A percentile compares a stretch with the other conserved stretches of the same genome.
These are phyloP conservation scores for Dothideomycetes sp. DNA, from an alignment of 2,329 filamentous ascomycete species.

Conservation along the genomic window DNA sequence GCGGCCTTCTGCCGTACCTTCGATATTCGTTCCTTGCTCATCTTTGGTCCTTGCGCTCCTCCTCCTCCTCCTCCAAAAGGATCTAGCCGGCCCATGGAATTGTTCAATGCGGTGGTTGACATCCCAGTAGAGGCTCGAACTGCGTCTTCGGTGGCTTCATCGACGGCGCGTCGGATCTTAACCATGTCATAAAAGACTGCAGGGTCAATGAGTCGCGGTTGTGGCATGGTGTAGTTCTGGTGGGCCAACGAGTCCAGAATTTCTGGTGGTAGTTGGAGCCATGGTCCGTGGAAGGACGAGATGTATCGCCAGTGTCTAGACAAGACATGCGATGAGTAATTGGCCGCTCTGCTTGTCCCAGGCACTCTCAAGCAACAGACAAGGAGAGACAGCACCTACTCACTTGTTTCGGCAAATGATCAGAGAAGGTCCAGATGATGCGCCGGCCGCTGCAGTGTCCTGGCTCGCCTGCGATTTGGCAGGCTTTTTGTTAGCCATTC, in stretches of 20 bases:
- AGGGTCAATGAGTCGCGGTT: slow-evolving; percentile 68
- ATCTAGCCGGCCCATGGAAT: slow-evolving; percentile 41
- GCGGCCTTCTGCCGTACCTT: slow-evolving; percentile 74
- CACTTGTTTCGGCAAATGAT: slow-evolving; percentile 63
- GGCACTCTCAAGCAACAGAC: neutral
- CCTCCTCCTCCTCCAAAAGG: slow-evolving; percentile 43
- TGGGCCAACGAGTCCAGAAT: slow-evolving; percentile 70
- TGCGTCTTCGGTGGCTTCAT: slow-evolving; percentile 68
- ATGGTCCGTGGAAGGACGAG: slow-evolving; percentile 72
- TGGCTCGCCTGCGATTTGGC: slow-evolving; percentile 17
- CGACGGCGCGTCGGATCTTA: slow-evolving; percentile 70
- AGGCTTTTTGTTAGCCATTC: slow-evolving; percentile 26
- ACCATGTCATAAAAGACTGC: slow-evolving; percentile 75
- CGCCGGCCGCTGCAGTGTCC: slow-evolving; percentile 14
- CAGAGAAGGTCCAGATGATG: slow-evolving; percentile 41
- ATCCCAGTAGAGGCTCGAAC: slow-evolving; percentile 69
- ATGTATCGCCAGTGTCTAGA: slow-evolving; percentile 78
- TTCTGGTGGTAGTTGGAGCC: slow-evolving; percentile 71
- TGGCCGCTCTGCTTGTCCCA: neutral
- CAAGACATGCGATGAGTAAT: neutral
- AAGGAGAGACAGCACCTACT: slow-evolving; percentile 25
- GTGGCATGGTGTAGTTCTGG: slow-evolving; percentile 68
- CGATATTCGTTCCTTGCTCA: slow-evolving; percentile 68
- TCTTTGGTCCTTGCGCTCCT: slow-evolving; percentile 47
- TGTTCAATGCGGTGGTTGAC: slow-evolving; percentile 54